phyloP scores from a whole-genome alignment of 2,329 filamentous ascomycete genomes.

The Pseudonectria foliicola region DNA sequence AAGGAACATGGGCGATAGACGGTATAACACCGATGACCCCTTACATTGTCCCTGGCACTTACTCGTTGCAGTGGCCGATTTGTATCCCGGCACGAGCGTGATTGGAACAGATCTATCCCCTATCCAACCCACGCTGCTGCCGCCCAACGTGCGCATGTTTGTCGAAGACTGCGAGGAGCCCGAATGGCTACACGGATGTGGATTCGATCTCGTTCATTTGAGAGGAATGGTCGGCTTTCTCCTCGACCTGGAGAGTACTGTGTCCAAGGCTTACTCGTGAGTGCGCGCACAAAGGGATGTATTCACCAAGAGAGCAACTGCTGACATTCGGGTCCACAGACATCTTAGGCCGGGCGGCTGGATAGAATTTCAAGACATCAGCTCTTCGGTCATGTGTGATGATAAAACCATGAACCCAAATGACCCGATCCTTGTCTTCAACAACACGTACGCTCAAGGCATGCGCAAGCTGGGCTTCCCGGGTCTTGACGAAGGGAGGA shows the following conservation, averaged over 20 bases:
- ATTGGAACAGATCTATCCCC: constrained; percentile 37
- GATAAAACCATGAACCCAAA: constrained; percentile 36
- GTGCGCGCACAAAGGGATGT: constrained; percentile 2
- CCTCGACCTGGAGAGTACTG: constrained; percentile 42
- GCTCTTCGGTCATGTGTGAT: constrained; percentile 34
- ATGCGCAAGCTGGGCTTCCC: constrained; percentile 32
- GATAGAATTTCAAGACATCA: constrained; percentile 44
- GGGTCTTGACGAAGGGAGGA: constrained; percentile 26
- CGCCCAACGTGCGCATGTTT: constrained; percentile 54
- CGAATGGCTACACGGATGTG: constrained; percentile 45
- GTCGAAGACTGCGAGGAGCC: constrained; percentile 54
- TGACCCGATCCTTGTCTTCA: constrained; percentile 30
- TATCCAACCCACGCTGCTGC: constrained; percentile 43
- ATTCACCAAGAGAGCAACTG: neutral
- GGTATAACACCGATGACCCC: constrained; percentile 18
- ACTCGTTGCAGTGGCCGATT: constrained; percentile 30
- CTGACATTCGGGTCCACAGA: constrained; percentile 15
- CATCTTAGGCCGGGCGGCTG: constrained; percentile 41
- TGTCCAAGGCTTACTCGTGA: constrained; percentile 30
- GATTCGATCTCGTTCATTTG: constrained; percentile 51
- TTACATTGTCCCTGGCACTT: constrained; percentile 3
- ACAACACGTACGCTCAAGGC: constrained; percentile 24
- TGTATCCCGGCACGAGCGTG: constrained; percentile 33
- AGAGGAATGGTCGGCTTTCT: constrained; percentile 43
- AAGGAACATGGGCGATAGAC: constrained; percentile 48